Percentiles rank a stretch among this genome's conserved stretches.
Conservation (phyloP, 495 filamentous ascomycete genomes). For the Cercophora sp. region DNA sequence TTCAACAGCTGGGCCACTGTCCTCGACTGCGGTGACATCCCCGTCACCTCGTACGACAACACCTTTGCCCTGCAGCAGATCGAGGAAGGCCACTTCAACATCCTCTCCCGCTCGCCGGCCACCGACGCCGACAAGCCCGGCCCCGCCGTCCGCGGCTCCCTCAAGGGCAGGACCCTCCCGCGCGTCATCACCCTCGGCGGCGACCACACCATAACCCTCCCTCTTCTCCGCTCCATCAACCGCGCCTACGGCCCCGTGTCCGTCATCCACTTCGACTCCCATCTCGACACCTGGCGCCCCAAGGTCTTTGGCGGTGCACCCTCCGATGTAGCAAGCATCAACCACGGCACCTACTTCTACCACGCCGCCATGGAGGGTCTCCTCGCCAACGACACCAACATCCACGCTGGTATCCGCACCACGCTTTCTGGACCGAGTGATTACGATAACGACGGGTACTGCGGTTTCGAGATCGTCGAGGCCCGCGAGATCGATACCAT, state of each 20-base stretch:
- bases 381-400: conserved; percentile 63
- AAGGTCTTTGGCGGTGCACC: conserved; percentile 61
- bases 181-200: conserved; percentile 75
- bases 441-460: conserved; percentile 62
- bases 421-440: conserved; percentile 71
- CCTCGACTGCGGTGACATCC: conserved; percentile 82
- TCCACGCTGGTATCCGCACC: conserved; percentile 77
- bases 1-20: conserved; percentile 74
- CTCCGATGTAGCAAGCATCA: conserved; percentile 63
- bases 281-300: conserved; percentile 72
- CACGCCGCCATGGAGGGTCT: conserved; percentile 73
- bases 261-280: conserved; percentile 82
- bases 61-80: conserved; percentile 74
- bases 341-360: conserved; percentile 86
- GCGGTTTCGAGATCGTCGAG: conserved; percentile 71
- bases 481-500: conserved; percentile 72
- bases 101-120: conserved; percentile 48
- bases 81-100: conserved; percentile 60
- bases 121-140: conserved; percentile 46
- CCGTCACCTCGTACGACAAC: conserved; percentile 78
- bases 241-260: conserved; percentile 74
- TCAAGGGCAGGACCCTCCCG: conserved; percentile 49
- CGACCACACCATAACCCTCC: conserved; percentile 78
- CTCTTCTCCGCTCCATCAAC: conserved; percentile 71
- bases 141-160: conserved; percentile 28